Evolutionary conservation across 176 grass and related monocot genomes (phyloP), one percentile per base, ranked within the genome.

Genomic region (Calamus simplicifolius): DNA sequence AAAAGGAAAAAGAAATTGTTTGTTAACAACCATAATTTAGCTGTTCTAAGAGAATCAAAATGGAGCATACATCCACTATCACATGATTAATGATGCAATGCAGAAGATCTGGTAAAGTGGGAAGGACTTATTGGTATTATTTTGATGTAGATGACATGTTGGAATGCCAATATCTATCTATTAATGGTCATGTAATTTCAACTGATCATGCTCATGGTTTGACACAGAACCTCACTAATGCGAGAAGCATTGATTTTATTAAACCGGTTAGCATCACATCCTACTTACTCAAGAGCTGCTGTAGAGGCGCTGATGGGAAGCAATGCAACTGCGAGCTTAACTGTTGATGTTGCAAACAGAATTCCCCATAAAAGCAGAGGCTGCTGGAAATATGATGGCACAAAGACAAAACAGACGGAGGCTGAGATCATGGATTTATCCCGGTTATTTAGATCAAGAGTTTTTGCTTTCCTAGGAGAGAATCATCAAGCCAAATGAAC

Each of bases 211-310:
- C 27, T 80, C 10, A 63, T 67, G 27, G 26, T 17, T 5, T 67
- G 56, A 57, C 2, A 26, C 69, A 96, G 91, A 69, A 81, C 77
- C 64, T 74, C 73, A 43, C 25, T 96, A 56, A 81, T 96, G 73
- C 73, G 86, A 54, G 91, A 96, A 54, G 86, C 69, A 13, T 74
- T 96, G 50, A 96, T 96, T 68, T 77, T 96, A 59, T 76, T 96
- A 50, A 96, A 96, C 63, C 83, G 91, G 64, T 31, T 96, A 69
- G 73, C 72, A 50, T 90, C 91, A 8, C 82, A 96, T 19, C 18
- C 80, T 7, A 80, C 69, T 19, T 96, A 84, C 73, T 87, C 91
- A 25, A 90, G 81, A 56, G 60, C 80, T 62, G 87, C 86, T 17
- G 51, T 96, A 54, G 86, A 90, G 69, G 68, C 86, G 56, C 65